Conservation (phyloP, 768 basidiomycete genomes). For the Russula vinacea region DNA sequence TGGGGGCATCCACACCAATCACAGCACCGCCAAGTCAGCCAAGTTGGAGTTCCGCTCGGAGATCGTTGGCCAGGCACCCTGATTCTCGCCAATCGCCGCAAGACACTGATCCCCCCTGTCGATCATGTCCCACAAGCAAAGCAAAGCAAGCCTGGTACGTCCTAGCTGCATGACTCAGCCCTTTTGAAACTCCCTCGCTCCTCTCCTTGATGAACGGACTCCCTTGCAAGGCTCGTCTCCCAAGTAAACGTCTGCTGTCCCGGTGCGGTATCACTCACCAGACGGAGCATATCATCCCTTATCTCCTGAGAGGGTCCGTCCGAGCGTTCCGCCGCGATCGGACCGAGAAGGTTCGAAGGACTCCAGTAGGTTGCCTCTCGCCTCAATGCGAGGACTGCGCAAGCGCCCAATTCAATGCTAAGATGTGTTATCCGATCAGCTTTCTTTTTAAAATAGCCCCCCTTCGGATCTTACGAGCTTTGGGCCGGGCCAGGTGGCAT, state of each 20-base stretch:
- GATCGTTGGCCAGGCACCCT: neutral
- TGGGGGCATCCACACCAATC: neutral
- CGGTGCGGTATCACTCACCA: neutral
- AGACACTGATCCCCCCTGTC: neutral
- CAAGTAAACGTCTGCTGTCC: neutral
- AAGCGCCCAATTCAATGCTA: neutral
- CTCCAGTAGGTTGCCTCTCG: neutral
- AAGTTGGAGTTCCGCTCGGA: neutral
- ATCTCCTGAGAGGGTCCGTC: neutral
- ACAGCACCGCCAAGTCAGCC: neutral
- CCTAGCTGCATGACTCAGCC: neutral
- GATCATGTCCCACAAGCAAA: neutral
- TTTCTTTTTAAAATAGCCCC: neutral
- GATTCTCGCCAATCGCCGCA: neutral
- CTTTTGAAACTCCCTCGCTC: neutral
- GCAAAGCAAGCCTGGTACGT: neutral
- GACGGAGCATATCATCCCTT: neutral
- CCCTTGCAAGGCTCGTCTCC: neutral
- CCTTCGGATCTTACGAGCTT: conserved; percentile 1
- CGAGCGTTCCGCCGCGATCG: neutral
- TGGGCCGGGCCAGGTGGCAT: neutral
- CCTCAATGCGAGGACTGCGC: neutral
- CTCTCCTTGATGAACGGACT: neutral
- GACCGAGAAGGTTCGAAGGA: neutral
- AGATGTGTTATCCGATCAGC: neutral